A percentile compares a stretch with the other conserved stretches of the same genome.
These are phyloP conservation scores for Smithsoniella earleae DNA, from an alignment of 163 green algal species.

Conservation along the genomic window DNA sequence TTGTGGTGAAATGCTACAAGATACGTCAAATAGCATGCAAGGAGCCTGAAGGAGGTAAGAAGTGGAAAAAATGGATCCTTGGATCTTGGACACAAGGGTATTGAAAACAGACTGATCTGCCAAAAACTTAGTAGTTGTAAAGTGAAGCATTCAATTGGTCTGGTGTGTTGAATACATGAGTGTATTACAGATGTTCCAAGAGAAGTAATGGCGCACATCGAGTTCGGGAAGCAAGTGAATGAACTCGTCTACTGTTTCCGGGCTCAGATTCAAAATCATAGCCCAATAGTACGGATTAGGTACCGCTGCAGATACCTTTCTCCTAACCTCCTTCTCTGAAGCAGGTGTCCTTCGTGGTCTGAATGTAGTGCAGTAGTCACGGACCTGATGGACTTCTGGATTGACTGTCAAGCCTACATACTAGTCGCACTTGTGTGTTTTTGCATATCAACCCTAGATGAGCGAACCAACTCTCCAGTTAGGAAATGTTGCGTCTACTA, in stretches of 20 bases:
- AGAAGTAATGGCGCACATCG: constrained; percentile 15
- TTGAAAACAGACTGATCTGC: background rate
- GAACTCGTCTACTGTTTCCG: constrained; percentile 11
- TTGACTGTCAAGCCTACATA: constrained; percentile 4
- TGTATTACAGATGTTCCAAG: background rate
- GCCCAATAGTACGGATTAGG: constrained; percentile 19
- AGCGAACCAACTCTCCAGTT: background rate
- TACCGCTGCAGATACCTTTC: background rate
- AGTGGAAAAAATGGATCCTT: background rate
- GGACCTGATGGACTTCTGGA: constrained; percentile 3
- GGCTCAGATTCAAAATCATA: constrained; percentile 25
- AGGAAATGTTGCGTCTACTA: background rate
- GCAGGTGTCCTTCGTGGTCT: background rate
- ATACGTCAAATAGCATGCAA: background rate
- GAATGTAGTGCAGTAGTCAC: constrained; percentile 16
- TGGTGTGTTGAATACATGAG: background rate
- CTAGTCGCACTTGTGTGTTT: background rate
- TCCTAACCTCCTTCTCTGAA: constrained; percentile 9
- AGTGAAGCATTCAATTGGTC: no score
- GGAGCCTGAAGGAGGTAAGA: background rate
- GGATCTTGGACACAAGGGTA: background rate
- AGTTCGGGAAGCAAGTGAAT: constrained; percentile 22
- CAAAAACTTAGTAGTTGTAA: background rate
- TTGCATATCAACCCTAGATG: background rate
- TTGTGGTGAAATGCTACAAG: background rate